These are phyloP conservation scores for Pleurotus sapidus DNA, from an alignment of 768 basidiomycete species.

Conservation along the genomic window DNA sequence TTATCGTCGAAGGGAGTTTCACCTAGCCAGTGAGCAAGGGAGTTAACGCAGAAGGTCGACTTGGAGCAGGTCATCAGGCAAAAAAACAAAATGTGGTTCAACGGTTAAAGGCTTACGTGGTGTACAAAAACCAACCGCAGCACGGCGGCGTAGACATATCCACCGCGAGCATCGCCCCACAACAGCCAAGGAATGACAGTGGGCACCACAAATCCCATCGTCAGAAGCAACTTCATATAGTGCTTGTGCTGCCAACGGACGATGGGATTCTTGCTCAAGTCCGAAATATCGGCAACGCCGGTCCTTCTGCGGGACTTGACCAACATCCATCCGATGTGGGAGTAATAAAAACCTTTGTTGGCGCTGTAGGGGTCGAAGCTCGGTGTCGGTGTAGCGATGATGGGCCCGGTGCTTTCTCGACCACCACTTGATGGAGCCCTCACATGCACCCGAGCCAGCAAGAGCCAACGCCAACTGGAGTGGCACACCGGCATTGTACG, in stretches of 20 bases:
- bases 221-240: slow-evolving; percentile 60
- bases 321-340: slow-evolving; percentile 93
- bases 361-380: slow-evolving; percentile 97
- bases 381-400: slow-evolving; percentile 96
- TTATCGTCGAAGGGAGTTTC: slow-evolving; percentile 81
- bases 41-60: slow-evolving; percentile 98
- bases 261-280: slow-evolving; percentile 76
- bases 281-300: slow-evolving; percentile 87
- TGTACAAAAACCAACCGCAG: slow-evolving; percentile 66
- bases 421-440: slow-evolving; percentile 99
- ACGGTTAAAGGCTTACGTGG: slow-evolving; percentile 42
- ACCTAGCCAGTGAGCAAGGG: slow-evolving; percentile 94
- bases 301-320: slow-evolving; percentile 87
- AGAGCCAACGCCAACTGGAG: slow-evolving; percentile 84
- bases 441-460: slow-evolving; percentile 87
- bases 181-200: slow-evolving; percentile 58
- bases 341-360: slow-evolving; percentile 82
- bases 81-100: slow-evolving; percentile 20
- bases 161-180: slow-evolving; percentile 88
- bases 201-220: slow-evolving; percentile 59
- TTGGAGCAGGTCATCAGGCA: slow-evolving; percentile 67
- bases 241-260: slow-evolving; percentile 86
- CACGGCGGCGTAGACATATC: slow-evolving; percentile 73
- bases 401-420: slow-evolving; percentile 96
- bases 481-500: slow-evolving; percentile 87